Evolutionary conservation across 2,329 filamentous ascomycete species (phyloP).

Genomic region (Colletotrichum gloeosporioides): DNA sequence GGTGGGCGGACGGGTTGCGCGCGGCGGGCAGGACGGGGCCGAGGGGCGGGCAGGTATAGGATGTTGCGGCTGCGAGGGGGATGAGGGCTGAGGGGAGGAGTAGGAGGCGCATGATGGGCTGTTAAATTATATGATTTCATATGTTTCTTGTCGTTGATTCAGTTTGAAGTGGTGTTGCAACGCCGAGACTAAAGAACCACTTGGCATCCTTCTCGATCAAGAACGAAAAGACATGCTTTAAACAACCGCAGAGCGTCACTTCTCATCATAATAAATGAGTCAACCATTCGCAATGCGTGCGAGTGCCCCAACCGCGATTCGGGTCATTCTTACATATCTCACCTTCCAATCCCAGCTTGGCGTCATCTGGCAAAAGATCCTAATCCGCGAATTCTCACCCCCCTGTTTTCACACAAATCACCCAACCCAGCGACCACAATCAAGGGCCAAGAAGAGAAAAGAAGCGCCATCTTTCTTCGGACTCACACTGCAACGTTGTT

Average conservation of each 20-base stretch:
- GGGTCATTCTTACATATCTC: not conserved
- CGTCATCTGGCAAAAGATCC: not conserved
- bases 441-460: not conserved
- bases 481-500: not conserved
- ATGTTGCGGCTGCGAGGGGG: not conserved
- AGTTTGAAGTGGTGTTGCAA: not conserved
- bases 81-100: not conserved
- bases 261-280: not conserved
- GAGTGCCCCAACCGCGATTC: not conserved
- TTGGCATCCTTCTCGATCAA: not conserved
- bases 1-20: conserved; percentile 8
- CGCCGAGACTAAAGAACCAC: not conserved
- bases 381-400: not conserved
- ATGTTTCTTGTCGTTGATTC: no score
- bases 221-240: not conserved
- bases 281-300: not conserved
- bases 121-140: not conserved
- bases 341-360: not conserved
- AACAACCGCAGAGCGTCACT: not conserved
- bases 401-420: not conserved
- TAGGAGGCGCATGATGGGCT: not conserved
- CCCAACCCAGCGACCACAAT: not conserved
- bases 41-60: conserved; percentile 15
- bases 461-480: not conserved
- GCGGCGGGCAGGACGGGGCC: conserved; percentile 17